Evolutionary conservation across 2,329 filamentous ascomycete species (phyloP), one percentile per base, ranked within the genome.

Genomic region (Aciculosporium take): DNA sequence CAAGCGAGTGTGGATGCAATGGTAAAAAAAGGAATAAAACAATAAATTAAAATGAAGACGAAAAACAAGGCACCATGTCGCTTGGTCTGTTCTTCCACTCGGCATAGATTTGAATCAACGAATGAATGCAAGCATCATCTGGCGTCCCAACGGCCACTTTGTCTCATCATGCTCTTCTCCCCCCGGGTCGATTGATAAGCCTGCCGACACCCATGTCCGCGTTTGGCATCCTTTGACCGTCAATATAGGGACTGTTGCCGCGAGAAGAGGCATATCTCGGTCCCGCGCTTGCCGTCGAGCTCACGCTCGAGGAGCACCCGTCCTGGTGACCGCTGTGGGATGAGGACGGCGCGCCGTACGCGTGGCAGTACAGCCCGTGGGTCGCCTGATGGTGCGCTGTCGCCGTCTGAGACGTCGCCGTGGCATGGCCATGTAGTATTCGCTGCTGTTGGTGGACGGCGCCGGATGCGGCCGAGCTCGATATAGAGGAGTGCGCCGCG

Each of bases 161-260:
- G 5, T 10, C 7, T 13, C 7, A 13, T 39, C 7, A 25, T 32
- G 37, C 48, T 25, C 53, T 50, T 20, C 53, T 51, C 28, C 57
- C 53, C 7, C 56, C 53, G 12, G 67, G 62, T 20, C 70, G 64
- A 56, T 76, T 74, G 49, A 78, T 73, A 44, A 78, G 69, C 39
- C 70, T 63, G 39, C 69, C 69, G 49, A 79, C 77, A 20, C 71
- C 72, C 72, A 79, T 77, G 49, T 77, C 74, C 37, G 70, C 68
- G 47, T 70, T 72, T 5, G 73, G 63, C 41, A 75, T 60, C 32
- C 73, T 58, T 48, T 67, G 64, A 7, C 61, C 58, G 47, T 50
- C 59, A 58, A 71, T 53, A 44, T 72, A 73, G 3, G 68, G 66
- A 43, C 68, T 70, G 23, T 57, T 59, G 9, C 49, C 49, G 41